These are phyloP conservation scores for Pseudocercospora crystallina DNA, from an alignment of 2,329 filamentous ascomycete genomes.

Conservation along the genomic window DNA sequence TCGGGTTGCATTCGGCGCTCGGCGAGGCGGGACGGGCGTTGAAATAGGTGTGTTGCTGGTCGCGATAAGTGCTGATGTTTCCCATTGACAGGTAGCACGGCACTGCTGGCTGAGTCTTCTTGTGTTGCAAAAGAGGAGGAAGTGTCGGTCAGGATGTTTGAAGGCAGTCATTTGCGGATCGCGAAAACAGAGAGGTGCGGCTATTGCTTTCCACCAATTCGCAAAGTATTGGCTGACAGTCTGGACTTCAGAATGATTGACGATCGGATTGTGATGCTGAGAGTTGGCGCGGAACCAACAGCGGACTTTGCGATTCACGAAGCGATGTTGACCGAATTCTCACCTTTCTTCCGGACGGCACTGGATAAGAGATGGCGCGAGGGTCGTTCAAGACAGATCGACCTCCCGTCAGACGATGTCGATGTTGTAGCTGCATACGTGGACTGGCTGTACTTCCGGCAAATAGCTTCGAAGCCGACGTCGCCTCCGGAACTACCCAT, in stretches of 20 bases:
- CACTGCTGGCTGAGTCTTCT: background rate
- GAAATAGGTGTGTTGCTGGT: background rate
- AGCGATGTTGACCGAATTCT: constrained; percentile 15
- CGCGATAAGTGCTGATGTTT: background rate
- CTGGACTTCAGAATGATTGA: constrained; percentile 16
- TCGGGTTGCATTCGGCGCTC: background rate
- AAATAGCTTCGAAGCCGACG: constrained; percentile 20
- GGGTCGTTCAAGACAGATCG: constrained; percentile 15
- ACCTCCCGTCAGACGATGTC: constrained; percentile 17
- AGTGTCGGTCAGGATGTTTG: constrained; percentile 1
- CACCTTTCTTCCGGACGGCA: constrained; percentile 22
- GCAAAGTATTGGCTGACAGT: background rate
- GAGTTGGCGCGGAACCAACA: constrained; percentile 6
- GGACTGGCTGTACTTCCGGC: constrained; percentile 25
- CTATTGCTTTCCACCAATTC: background rate
- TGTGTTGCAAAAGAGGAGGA: background rate
- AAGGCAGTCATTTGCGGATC: constrained; percentile 15
- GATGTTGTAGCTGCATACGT: constrained; percentile 21
- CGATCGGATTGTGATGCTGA: constrained; percentile 17
- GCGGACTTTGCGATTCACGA: constrained; percentile 23
- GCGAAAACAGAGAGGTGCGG: constrained; percentile 12
- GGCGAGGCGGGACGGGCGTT: background rate
- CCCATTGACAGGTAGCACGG: background rate
- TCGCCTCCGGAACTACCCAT: constrained; percentile 21
- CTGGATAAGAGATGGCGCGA: constrained; percentile 25